These are phyloP conservation scores for Aspergillus fischeri DNA, from an alignment of 2,329 filamentous ascomycete genomes.

Conservation along the genomic window DNA sequence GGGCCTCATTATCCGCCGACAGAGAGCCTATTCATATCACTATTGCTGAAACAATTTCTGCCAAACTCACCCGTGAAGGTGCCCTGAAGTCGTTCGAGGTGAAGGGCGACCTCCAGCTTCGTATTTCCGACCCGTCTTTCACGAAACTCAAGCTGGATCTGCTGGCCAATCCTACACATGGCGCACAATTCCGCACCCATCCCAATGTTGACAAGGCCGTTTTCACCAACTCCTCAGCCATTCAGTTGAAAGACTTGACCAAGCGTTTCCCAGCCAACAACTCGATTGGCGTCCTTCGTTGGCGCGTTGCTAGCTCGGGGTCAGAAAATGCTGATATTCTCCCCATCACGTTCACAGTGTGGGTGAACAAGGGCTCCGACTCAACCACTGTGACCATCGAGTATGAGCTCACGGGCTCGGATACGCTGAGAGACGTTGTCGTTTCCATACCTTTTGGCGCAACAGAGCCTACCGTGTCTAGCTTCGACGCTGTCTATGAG, in stretches of 20 bases:
- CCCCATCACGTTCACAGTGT: slow-evolving; percentile 94
- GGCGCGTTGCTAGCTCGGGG: slow-evolving; percentile 75
- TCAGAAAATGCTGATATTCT: slow-evolving; percentile 74
- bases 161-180: slow-evolving; percentile 69
- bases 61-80: slow-evolving; percentile 83
- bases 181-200: slow-evolving; percentile 89
- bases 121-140: slow-evolving; percentile 80
- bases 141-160: slow-evolving; percentile 89
- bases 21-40: slow-evolving; percentile 84
- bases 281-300: slow-evolving; percentile 85
- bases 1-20: slow-evolving; percentile 65
- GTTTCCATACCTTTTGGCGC: slow-evolving; percentile 83
- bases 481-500: slow-evolving; percentile 91
- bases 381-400: slow-evolving; percentile 90
- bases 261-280: slow-evolving; percentile 95
- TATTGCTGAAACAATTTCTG: slow-evolving; percentile 83
- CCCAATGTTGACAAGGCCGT: slow-evolving; percentile 89
- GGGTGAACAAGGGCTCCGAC: slow-evolving; percentile 84
- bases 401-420: slow-evolving; percentile 83
- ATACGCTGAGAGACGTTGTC: slow-evolving; percentile 75
- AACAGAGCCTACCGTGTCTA: slow-evolving; percentile 82
- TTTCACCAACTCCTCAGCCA: slow-evolving; percentile 76
- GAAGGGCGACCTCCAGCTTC: slow-evolving; percentile 87
- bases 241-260: slow-evolving; percentile 83
- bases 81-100: slow-evolving; percentile 80